phyloP scores from a whole-genome alignment of 495 filamentous ascomycete genomes.

The Neurospora sp. region DNA sequence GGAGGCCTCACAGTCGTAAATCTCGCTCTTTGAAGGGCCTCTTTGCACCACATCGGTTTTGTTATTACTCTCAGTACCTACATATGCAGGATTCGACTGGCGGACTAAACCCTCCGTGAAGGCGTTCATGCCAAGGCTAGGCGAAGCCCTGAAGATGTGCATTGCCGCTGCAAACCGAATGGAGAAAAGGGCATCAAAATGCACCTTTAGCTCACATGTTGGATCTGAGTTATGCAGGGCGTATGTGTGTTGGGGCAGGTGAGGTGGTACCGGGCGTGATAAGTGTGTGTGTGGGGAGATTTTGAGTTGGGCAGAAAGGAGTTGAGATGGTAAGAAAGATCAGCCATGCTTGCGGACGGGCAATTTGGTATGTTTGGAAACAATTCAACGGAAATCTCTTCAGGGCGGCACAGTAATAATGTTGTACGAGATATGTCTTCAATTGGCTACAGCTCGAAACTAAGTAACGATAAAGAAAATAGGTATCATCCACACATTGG shows the following conservation, averaged over 20 bases:
- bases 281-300: not conserved
- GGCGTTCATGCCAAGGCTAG: not conserved
- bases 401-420: no score
- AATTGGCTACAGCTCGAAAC: slow-evolving; percentile 4
- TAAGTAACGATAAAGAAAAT: not conserved
- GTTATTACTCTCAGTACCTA: no score
- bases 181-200: not conserved
- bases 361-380: no score
- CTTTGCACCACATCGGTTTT: no score
- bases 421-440: not conserved
- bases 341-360: no score
- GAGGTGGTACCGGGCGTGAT: not conserved
- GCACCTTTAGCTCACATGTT: not conserved
- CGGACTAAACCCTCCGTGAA: not conserved
- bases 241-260: not conserved
- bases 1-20: no score
- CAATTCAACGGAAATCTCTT: no score
- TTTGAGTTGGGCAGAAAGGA: not conserved
- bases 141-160: not conserved
- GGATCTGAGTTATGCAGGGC: not conserved
- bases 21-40: no score
- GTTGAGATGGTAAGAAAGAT: no score
- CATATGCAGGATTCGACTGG: not conserved
- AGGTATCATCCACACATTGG: not conserved
- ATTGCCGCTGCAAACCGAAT: not conserved